A percentile compares a stretch with the other conserved stretches of the same genome.
phyloP scores from a whole-genome alignment of 257 asterid species.

The Handroanthus guayacan region DNA sequence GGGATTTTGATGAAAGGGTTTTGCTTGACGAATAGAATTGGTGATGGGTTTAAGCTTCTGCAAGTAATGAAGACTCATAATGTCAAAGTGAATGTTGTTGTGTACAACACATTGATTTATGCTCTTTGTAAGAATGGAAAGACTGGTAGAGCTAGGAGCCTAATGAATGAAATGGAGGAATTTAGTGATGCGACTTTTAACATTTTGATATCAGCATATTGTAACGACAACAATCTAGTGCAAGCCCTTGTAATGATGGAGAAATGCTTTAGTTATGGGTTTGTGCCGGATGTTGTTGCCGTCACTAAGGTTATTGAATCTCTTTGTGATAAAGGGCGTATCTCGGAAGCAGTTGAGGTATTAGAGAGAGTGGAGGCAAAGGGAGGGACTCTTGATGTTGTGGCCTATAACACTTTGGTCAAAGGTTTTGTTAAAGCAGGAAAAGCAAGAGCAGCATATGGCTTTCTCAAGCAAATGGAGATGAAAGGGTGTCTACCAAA shows the following conservation, averaged over 20 bases:
- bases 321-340: constrained; percentile 62
- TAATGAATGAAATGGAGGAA: constrained; percentile 70
- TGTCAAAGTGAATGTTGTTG: constrained; percentile 56
- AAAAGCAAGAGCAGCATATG: constrained; percentile 59
- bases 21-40: constrained; percentile 85
- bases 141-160: constrained; percentile 85
- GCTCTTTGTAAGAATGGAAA: constrained; percentile 88
- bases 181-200: constrained; percentile 78
- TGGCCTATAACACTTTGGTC: constrained; percentile 78
- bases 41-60: constrained; percentile 88
- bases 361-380: constrained; percentile 72
- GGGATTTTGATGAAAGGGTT: constrained; percentile 96
- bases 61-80: constrained; percentile 70
- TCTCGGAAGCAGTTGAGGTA: constrained; percentile 76
- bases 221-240: constrained; percentile 66
- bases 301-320: constrained; percentile 70
- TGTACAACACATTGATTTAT: constrained; percentile 76
- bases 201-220: constrained; percentile 77
- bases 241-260: constrained; percentile 88
- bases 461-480: constrained; percentile 82
- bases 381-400: constrained; percentile 70
- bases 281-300: constrained; percentile 71
- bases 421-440: constrained; percentile 71
- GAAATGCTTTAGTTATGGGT: constrained; percentile 65
- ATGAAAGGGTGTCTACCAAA: constrained; percentile 82